A percentile compares a stretch with the other conserved stretches of the same genome.
Conservation (phyloP, 2,329 filamentous ascomycete species). For the Ophiostoma piceae region DNA sequence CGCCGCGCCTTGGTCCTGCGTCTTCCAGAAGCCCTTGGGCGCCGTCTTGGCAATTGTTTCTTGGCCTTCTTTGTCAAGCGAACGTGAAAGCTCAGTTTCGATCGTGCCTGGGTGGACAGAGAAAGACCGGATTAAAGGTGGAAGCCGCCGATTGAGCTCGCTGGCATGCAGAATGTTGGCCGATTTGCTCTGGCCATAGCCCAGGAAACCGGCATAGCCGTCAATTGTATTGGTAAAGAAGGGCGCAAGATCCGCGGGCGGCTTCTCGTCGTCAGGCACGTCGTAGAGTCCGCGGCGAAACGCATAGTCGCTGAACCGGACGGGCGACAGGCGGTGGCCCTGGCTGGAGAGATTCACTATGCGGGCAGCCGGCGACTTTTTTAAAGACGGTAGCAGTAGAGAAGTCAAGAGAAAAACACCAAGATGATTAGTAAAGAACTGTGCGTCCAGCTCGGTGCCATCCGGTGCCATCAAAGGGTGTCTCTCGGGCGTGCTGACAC, state of each 20-base stretch:
- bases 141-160: conserved; percentile 34
- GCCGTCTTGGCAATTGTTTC: conserved; percentile 30
- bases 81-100: conserved; percentile 31
- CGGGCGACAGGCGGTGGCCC: conserved; percentile 36
- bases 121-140: conserved; percentile 29
- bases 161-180: conserved; percentile 42
- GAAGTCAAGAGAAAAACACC: not conserved
- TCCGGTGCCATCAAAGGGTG: conserved; percentile 32
- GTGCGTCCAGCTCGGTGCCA: conserved; percentile 30
- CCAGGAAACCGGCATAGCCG: conserved; percentile 36
- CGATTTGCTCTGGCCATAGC: conserved; percentile 45
- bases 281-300: conserved; percentile 39
- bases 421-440: not conserved
- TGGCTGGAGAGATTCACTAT: conserved; percentile 41
- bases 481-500: conserved; percentile 35
- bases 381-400: not conserved
- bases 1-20: conserved; percentile 36
- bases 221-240: conserved; percentile 22
- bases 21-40: conserved; percentile 35
- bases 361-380: conserved; percentile 29
- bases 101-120: conserved; percentile 37
- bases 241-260: conserved; percentile 15
- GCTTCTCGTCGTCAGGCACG: conserved; percentile 28
- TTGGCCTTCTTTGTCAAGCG: conserved; percentile 29
- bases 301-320: conserved; percentile 42